Evolutionary conservation across 768 basidiomycete species (phyloP).

Genomic region (Lactarius hengduanensis): DNA sequence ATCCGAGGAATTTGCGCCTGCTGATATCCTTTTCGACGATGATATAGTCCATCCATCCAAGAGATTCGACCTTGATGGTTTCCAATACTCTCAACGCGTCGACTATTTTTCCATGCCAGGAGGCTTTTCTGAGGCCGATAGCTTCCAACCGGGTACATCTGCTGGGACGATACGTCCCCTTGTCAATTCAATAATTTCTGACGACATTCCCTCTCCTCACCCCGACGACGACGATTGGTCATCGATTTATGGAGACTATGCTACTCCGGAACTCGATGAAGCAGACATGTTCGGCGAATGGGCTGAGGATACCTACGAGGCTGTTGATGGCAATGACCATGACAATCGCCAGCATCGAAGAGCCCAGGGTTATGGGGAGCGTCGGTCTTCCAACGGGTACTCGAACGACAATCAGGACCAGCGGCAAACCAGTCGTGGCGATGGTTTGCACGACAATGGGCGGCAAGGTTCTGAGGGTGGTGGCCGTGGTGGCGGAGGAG

Average conservation of each 20-base stretch:
- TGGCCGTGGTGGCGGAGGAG: conserved; percentile 33
- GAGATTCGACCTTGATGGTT: background rate
- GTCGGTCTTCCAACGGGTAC: conserved; percentile 10
- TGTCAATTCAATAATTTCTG: conserved; percentile 22
- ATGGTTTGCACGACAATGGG: conserved; percentile 34
- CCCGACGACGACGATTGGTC: conserved; percentile 25
- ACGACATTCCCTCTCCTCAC: conserved; percentile 21
- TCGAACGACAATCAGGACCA: conserved; percentile 29
- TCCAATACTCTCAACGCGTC: conserved; percentile 17
- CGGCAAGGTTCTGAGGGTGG: conserved; percentile 22
- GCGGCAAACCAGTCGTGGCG: conserved; percentile 28
- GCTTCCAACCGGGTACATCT: conserved; percentile 47
- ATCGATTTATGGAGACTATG: conserved; percentile 15
- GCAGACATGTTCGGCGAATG: conserved; percentile 14
- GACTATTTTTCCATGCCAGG: conserved; percentile 23
- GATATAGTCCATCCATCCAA: conserved; percentile 12
- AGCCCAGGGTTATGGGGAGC: conserved; percentile 4
- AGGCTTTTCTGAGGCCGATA: conserved; percentile 28
- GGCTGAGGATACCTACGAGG: conserved; percentile 2
- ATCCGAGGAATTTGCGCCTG: conserved; percentile 14
- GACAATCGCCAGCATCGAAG: conserved; percentile 5
- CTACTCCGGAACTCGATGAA: conserved; percentile 18
- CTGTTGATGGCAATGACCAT: conserved; percentile 11
- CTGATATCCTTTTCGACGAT: conserved; percentile 16
- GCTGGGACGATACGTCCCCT: conserved; percentile 44